Evolutionary conservation across 164 flowering plant species (phyloP).

Genomic region (Stephania japonica): DNA sequence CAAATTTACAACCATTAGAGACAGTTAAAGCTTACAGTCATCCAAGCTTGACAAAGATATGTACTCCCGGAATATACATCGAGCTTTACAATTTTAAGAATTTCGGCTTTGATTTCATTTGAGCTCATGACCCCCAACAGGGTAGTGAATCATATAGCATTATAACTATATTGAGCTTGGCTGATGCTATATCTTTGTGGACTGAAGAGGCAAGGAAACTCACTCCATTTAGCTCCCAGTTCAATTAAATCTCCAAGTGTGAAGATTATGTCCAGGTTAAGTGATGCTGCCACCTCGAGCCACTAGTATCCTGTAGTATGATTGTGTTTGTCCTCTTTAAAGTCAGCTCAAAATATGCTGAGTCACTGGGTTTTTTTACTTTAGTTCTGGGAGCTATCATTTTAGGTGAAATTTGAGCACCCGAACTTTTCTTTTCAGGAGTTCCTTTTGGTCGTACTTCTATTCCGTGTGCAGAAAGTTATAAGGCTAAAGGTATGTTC

Average conservation of each 20-base stretch:
- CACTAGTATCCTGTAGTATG: background rate
- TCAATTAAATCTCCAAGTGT: no score
- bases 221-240: no score
- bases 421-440: constrained; percentile 62
- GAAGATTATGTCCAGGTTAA: background rate
- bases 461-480: constrained; percentile 54
- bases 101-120: background rate
- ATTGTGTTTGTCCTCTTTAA: constrained; percentile 8
- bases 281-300: background rate
- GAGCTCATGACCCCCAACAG: no score
- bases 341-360: constrained; percentile 1
- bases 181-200: no score
- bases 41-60: no score
- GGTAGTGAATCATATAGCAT: no score
- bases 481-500: constrained; percentile 74
- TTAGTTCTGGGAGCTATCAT: constrained; percentile 16
- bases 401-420: constrained; percentile 29
- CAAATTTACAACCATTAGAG: background rate
- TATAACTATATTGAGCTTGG: no score
- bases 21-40: no score
- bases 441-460: constrained; percentile 57
- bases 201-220: no score
- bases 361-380: constrained; percentile 10
- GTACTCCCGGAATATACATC: no score
- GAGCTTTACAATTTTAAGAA: no score